These are phyloP conservation scores for Diospyros kaki DNA, from an alignment of 148 eudicot species.

Conservation along the genomic window DNA sequence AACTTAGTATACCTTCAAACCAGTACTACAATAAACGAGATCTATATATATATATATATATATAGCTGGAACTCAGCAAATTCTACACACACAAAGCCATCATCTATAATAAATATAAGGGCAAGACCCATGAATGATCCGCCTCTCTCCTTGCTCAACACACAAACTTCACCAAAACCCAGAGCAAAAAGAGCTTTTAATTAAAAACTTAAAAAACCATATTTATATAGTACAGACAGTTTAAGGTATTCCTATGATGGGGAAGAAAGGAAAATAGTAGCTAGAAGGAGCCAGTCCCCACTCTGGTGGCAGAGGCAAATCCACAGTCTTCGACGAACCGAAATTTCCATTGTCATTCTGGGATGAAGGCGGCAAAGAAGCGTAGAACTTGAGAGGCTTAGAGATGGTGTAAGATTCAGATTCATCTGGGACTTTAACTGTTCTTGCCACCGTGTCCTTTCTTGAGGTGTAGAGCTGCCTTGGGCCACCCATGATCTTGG, in stretches of 20 bases:
- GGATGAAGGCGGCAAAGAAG: constrained; percentile 36
- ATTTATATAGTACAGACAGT: background rate
- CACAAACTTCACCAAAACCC: too few relatives aligned
- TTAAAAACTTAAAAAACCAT: too few relatives aligned
- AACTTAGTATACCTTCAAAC: too few relatives aligned
- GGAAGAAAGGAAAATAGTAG: constrained; percentile 54
- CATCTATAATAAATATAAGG: too few relatives aligned
- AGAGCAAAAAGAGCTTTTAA: too few relatives aligned
- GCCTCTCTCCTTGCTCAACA: too few relatives aligned
- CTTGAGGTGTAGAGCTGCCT: constrained; percentile 38
- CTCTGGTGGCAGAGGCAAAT: constrained; percentile 65
- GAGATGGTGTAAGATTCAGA: constrained; percentile 29
- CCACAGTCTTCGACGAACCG: constrained; percentile 60
- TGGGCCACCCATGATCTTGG: constrained; percentile 62
- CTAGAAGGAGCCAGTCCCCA: constrained; percentile 76
- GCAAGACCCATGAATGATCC: too few relatives aligned
- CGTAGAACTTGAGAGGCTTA: constrained; percentile 49
- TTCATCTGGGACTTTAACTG: constrained; percentile 14
- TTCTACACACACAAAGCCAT: too few relatives aligned
- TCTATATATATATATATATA: too few relatives aligned
- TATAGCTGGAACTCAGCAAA: too few relatives aligned
- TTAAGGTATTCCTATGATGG: constrained; percentile 82
- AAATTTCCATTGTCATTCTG: constrained; percentile 10
- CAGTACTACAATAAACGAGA: too few relatives aligned
- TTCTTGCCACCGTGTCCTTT: constrained; percentile 28